Base-by-base conservation (phyloP, 208 protist species). In the Acanthamoeba triangularis region DNA sequence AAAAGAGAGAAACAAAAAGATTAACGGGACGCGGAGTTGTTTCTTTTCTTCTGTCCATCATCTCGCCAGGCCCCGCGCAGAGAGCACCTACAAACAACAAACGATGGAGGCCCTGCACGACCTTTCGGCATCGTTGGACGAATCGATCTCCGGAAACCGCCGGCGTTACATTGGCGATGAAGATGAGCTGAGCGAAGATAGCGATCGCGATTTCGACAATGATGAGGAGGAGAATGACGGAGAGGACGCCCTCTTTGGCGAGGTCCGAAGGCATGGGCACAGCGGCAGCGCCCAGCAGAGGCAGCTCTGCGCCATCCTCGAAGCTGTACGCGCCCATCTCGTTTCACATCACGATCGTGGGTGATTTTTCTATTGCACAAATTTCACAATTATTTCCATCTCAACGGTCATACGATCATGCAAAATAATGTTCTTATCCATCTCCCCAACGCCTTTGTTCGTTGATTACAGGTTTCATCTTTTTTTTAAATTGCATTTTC, bases 251-350 rank as follows among this genome's bases (percentile, higher is more conserved):
- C 47, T 88, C 80, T 88, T 88, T 30, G 41, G 52, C 10, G 80
- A 88, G 41, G 80, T 88, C 47, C 52, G 52, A 10, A 13, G 80
- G 28, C 80, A 88, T 25, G 80, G 80, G 8, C 80, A 88, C 8
- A 88, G 52, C 47, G 80, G 80, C 3, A 88, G 52, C 47, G 41
- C 41, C 47, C 47, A 63, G 41, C 80, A 88, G 80, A 28, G 41
- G n/a, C 80, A 88, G 80, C 80, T 52, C 47, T 88, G 35, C 80
- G 80, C 80, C 80, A 61, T 88, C 25, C 80, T 88, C 35, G n/a
- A 88, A 37, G 80, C 80, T 30, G 52, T 78, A 78, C 69, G 69
- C 30, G n/a, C n/a, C n/a, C n/a, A n/a, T n/a, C n/a, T n/a, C n/a
- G n/a, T n/a, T 41, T 4, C 69, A 30, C n/a, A 30, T 41, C 33